Percentiles rank a stretch among this genome's conserved stretches.
Conservation (phyloP, 78 protist genomes). For the Thecamonas trahens region DNA sequence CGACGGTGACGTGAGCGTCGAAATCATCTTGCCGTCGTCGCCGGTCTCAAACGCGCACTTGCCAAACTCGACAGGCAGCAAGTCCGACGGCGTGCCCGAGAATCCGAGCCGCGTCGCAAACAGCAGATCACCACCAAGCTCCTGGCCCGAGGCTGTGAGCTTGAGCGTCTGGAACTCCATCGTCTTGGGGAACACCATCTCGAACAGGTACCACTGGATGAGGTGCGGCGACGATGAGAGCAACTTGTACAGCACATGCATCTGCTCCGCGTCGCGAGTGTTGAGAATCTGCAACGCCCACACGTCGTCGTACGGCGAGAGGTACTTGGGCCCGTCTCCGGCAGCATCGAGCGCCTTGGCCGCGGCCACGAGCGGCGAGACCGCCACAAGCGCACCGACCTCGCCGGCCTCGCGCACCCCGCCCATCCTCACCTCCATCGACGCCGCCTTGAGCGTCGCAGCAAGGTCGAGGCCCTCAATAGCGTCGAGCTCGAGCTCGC, state of each 20-base stretch:
- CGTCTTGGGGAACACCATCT: constrained; percentile 43
- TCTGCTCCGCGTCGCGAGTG: constrained; percentile 40
- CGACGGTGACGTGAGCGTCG: constrained; percentile 22
- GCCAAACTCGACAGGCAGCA: constrained; percentile 67
- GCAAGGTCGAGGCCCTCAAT: no score
- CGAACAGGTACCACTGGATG: constrained; percentile 34
- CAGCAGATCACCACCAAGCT: constrained; percentile 47
- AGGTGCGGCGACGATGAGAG: constrained; percentile 39
- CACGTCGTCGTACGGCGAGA: no score
- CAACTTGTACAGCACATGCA: constrained; percentile 16
- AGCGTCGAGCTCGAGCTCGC: no score
- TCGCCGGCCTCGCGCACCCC: no score
- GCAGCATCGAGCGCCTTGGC: no score
- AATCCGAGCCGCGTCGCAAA: constrained; percentile 53
- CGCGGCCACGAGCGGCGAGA: no score
- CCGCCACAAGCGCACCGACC: no score
- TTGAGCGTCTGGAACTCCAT: constrained; percentile 41
- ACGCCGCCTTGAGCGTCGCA: no score
- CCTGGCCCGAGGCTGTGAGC: constrained; percentile 58
- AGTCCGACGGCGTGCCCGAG: constrained; percentile 69
- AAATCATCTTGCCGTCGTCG: constrained; percentile 54
- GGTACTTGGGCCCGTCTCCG: no score
- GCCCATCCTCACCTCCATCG: no score
- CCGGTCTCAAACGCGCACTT: constrained; percentile 64
- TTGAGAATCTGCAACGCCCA: constrained; percentile 53